phyloP scores from a whole-genome alignment of 331 rosid species.

The Prunus yedoensis region DNA sequence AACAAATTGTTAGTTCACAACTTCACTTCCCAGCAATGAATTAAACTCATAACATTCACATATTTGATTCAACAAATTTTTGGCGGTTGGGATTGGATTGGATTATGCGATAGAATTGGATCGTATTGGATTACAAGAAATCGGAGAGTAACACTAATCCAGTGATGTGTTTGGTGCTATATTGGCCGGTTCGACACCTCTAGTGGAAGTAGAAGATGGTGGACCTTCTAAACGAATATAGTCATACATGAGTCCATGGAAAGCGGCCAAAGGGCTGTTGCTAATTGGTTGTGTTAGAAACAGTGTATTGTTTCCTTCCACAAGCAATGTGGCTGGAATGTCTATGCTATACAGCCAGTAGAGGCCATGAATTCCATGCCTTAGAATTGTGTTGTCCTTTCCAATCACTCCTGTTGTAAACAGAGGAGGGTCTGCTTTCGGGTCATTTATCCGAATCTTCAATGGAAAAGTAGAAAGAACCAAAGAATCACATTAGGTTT shows the following conservation, averaged over 20 bases:
- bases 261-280: conserved; percentile 24
- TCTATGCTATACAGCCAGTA: conserved; percentile 57
- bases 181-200: no score
- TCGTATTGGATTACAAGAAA: no score
- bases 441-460: conserved; percentile 53
- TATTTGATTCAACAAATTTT: no score
- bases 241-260: conserved; percentile 74
- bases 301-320: conserved; percentile 46
- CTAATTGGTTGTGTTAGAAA: conserved; percentile 56
- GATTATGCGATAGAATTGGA: no score
- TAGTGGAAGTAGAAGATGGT: background rate
- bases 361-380: conserved; percentile 92
- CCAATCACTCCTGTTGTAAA: conserved; percentile 67
- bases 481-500: background rate
- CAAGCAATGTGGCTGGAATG: conserved; percentile 34
- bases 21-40: no score
- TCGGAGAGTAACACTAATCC: no score
- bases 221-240: conserved; percentile 70
- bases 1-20: no score
- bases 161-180: no score
- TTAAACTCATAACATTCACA: no score
- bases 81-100: no score
- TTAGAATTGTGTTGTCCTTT: conserved; percentile 65
- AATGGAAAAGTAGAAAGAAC: background rate
- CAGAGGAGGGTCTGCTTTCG: conserved; percentile 40